A percentile compares a stretch with the other conserved stretches of the same genome.
Evolutionary conservation across 2,329 filamentous ascomycete genomes (phyloP).

Genomic region (Sporothrix inflata): DNA sequence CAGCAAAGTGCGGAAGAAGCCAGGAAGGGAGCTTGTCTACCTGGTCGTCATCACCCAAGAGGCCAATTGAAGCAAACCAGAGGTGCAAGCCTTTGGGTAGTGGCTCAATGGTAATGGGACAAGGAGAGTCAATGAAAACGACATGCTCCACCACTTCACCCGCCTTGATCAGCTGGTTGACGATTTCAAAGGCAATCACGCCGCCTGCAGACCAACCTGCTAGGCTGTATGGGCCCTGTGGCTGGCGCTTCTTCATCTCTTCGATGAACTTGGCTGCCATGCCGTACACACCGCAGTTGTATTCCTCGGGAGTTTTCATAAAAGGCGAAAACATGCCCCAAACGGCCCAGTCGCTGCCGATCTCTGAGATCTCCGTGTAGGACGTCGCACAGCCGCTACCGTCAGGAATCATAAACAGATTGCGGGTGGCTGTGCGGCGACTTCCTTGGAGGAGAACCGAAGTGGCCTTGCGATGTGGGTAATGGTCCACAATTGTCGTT

Average conservation of each 20-base stretch:
- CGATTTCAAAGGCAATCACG: conserved; percentile 70
- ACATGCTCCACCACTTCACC: conserved; percentile 63
- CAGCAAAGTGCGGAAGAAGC: conserved; percentile 73
- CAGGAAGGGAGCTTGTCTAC: conserved; percentile 68
- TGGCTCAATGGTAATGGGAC: conserved; percentile 68
- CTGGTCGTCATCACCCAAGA: conserved; percentile 63
- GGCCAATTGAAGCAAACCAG: conserved; percentile 73
- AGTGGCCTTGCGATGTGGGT: conserved; percentile 55
- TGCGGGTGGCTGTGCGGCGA: conserved; percentile 50
- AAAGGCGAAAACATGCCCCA: conserved; percentile 69
- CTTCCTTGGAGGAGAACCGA: conserved; percentile 56
- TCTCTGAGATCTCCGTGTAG: conserved; percentile 63
- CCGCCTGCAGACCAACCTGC: conserved; percentile 77
- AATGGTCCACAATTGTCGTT: conserved; percentile 46
- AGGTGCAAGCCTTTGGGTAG: conserved; percentile 66
- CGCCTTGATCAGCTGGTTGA: conserved; percentile 60
- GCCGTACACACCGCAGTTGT: conserved; percentile 66
- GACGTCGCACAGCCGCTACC: conserved; percentile 67
- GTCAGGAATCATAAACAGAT: conserved; percentile 59
- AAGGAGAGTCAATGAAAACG: conserved; percentile 68
- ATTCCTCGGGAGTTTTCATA: conserved; percentile 70
- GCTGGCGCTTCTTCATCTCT: conserved; percentile 73
- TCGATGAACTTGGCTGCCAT: conserved; percentile 67
- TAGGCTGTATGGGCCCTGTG: conserved; percentile 67
- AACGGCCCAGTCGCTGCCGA: conserved; percentile 51